These are phyloP conservation scores for Lachnellula occidentalis DNA, from an alignment of 2,329 filamentous ascomycete species.

Conservation along the genomic window DNA sequence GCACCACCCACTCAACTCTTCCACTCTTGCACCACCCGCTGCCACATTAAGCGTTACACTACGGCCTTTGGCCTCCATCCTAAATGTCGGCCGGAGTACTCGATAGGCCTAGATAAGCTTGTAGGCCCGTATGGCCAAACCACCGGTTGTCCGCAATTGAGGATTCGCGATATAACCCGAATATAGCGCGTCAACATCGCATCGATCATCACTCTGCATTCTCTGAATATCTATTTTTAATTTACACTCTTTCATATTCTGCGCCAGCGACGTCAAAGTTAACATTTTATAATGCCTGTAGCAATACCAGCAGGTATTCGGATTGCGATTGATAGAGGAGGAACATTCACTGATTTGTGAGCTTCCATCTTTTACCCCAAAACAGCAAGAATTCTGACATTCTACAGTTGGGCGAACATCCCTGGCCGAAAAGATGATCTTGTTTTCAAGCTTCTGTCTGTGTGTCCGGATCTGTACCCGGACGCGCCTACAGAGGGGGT, in stretches of 20 bases:
- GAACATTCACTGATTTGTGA: slow-evolving; percentile 59
- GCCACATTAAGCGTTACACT: background rate
- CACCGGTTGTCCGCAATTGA: too few relatives aligned
- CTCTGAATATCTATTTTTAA: too few relatives aligned
- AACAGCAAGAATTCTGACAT: background rate
- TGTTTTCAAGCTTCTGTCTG: slow-evolving; percentile 68
- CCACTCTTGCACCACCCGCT: background rate
- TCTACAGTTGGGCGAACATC: slow-evolving; percentile 32
- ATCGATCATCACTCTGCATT: too few relatives aligned
- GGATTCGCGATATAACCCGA: too few relatives aligned
- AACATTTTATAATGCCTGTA: background rate
- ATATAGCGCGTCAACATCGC: too few relatives aligned
- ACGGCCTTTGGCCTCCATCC: too few relatives aligned
- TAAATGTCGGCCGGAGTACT: too few relatives aligned
- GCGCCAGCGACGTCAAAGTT: background rate
- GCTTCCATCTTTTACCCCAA: background rate
- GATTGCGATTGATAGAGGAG: slow-evolving; percentile 42
- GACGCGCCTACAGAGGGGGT: slow-evolving; percentile 65
- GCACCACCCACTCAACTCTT: too few relatives aligned
- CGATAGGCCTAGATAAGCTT: too few relatives aligned
- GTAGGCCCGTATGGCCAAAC: too few relatives aligned
- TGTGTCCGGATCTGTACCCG: slow-evolving; percentile 61
- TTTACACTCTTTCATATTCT: too few relatives aligned
- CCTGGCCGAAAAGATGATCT: slow-evolving; percentile 55
- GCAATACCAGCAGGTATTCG: slow-evolving; percentile 5